Conservation (phyloP, 345 rosid species). For the Salix koriyanagi region DNA sequence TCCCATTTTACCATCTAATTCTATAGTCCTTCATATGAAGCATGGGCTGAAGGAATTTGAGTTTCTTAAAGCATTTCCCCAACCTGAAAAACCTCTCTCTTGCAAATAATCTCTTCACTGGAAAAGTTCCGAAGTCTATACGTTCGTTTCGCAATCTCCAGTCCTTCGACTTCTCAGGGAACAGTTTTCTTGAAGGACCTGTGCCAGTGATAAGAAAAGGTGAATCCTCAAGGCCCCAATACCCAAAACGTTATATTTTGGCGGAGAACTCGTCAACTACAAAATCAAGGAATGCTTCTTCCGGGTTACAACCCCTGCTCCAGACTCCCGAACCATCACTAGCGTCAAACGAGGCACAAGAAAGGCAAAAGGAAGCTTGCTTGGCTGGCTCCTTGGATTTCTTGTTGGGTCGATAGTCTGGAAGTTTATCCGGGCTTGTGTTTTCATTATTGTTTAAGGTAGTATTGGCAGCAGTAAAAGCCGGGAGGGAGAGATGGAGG, state of each 20-base stretch:
- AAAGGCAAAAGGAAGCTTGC: constrained; percentile 37
- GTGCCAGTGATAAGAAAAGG: constrained; percentile 45
- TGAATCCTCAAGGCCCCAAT: constrained; percentile 31
- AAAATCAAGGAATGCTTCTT: not conserved
- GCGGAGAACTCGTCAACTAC: constrained; percentile 24
- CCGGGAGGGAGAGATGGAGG: constrained; percentile 49
- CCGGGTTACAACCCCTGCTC: too few species aligned
- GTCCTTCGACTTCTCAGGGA: constrained; percentile 67
- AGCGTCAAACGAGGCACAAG: not conserved
- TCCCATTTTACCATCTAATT: too few species aligned
- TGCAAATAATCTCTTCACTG: constrained; percentile 71
- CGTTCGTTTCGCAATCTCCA: constrained; percentile 74
- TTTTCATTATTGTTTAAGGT: constrained; percentile 61
- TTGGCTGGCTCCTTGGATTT: constrained; percentile 66
- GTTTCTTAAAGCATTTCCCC: constrained; percentile 68
- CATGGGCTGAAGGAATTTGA: constrained; percentile 47
- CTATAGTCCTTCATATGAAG: too few species aligned
- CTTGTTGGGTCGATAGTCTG: constrained; percentile 57
- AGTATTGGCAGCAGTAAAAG: constrained; percentile 41
- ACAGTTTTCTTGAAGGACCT: constrained; percentile 57
- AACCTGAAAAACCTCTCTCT: constrained; percentile 70
- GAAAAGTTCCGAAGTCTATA: constrained; percentile 55
- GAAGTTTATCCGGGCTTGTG: constrained; percentile 59
- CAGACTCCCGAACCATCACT: constrained; percentile 7
- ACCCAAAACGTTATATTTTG: constrained; percentile 58